Percentiles rank a stretch among this genome's conserved stretches.
Conservation (phyloP, 2,329 filamentous ascomycete species). For the Ambrosiella cleistominuta region DNA sequence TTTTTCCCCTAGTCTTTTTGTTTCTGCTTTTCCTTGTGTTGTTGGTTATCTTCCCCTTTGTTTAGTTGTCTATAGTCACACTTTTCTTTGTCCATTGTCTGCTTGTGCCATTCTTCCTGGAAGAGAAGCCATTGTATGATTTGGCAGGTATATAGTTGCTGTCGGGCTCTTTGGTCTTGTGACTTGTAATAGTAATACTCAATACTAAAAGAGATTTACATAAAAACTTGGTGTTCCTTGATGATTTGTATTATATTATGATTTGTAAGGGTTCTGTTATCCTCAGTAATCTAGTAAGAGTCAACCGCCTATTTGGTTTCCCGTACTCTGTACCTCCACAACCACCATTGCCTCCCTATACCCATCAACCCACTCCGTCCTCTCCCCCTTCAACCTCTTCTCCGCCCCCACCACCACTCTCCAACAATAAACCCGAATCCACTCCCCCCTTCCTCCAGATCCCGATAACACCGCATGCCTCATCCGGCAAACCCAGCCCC, state of each 20-base stretch:
- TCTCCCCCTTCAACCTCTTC: conserved; percentile 38
- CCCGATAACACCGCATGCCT: conserved; percentile 43
- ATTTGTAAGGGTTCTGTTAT: neutral
- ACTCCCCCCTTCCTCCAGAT: conserved; percentile 21
- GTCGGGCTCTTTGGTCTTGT: conserved; percentile 3
- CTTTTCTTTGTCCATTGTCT: conserved; percentile 9
- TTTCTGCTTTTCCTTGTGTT: conserved; percentile 8
- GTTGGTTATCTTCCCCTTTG: neutral
- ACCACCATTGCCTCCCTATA: conserved; percentile 35
- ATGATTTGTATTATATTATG: neutral
- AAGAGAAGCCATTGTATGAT: conserved; percentile 8
- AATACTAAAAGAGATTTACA: conserved; percentile 9
- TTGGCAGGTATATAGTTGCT: conserved; percentile 9
- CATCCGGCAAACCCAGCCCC: conserved; percentile 43
- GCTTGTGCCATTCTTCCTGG: conserved; percentile 1
- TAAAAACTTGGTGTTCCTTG: neutral
- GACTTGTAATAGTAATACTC: conserved; percentile 13
- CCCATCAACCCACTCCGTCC: conserved; percentile 49
- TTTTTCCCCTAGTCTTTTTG: conserved; percentile 9
- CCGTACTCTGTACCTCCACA: conserved; percentile 17
- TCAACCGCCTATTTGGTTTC: neutral
- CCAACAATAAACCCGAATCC: conserved; percentile 59
- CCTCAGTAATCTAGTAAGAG: neutral
- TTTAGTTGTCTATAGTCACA: neutral
- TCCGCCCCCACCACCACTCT: conserved; percentile 53